phyloP scores from a whole-genome alignment of 2,329 filamentous ascomycete species.

The Exophiala mesophila region DNA sequence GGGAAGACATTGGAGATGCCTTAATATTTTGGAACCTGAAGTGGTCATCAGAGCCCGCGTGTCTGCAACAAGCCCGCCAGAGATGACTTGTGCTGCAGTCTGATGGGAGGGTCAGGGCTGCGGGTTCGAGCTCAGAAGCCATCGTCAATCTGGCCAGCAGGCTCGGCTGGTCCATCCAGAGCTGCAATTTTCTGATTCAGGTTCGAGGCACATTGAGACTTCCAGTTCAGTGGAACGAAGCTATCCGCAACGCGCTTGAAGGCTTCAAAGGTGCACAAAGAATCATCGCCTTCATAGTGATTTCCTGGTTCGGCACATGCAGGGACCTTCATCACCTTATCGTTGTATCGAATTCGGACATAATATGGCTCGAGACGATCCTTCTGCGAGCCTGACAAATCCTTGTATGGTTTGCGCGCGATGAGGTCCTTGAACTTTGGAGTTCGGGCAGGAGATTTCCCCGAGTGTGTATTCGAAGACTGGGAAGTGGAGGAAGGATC shows the following conservation, averaged over 20 bases:
- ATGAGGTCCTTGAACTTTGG: conserved; percentile 37
- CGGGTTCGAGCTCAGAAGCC: conserved; percentile 19
- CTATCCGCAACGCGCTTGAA: conserved; percentile 93
- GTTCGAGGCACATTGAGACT: conserved; percentile 55
- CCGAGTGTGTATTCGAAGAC: conserved; percentile 15
- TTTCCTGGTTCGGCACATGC: conserved; percentile 73
- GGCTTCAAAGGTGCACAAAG: conserved; percentile 83
- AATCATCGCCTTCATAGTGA: conserved; percentile 79
- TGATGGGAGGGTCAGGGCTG: no score
- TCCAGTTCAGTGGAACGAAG: conserved; percentile 79
- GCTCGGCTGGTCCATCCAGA: conserved; percentile 14
- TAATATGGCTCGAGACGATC: conserved; percentile 68
- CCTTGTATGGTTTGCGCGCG: conserved; percentile 54
- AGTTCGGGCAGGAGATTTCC: conserved; percentile 20
- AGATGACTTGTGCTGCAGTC: no score
- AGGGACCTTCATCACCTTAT: conserved; percentile 72
- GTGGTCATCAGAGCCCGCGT: no score
- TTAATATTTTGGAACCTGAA: no score
- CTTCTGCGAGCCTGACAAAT: conserved; percentile 56
- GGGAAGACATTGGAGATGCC: no score
- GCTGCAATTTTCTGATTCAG: conserved; percentile 37
- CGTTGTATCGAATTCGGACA: conserved; percentile 88
- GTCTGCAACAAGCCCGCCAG: no score
- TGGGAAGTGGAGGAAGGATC: conserved; percentile 12
- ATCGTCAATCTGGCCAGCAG: conserved; percentile 22